Evolutionary conservation across 441 rosid genomes (phyloP).

Genomic region (Erodium texanum): DNA sequence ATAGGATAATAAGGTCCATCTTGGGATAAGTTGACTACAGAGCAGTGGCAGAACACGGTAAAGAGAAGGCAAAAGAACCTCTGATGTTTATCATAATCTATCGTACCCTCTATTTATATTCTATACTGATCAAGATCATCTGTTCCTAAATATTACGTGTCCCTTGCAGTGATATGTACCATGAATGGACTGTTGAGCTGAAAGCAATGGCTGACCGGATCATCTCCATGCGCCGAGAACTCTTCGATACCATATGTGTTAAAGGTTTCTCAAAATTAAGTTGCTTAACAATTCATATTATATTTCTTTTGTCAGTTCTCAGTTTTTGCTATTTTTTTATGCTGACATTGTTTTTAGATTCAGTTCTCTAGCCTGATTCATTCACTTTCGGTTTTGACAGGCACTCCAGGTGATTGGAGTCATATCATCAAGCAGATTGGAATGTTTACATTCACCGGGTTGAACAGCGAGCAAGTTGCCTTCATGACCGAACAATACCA

Average conservation of each 20-base stretch:
- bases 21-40: not conserved
- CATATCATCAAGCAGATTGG: constrained; percentile 80
- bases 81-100: not conserved
- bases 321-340: too few species aligned
- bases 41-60: not conserved
- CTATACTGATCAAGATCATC: not conserved
- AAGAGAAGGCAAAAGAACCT: not conserved
- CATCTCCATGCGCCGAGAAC: constrained; percentile 52
- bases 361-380: not conserved
- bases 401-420: constrained; percentile 75
- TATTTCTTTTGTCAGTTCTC: too few species aligned
- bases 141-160: not conserved
- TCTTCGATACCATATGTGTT: constrained; percentile 39
- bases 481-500: constrained; percentile 62
- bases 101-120: not conserved
- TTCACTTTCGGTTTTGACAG: constrained; percentile 25
- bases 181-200: constrained; percentile 54
- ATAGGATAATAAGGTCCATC: constrained; percentile 8
- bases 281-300: too few species aligned
- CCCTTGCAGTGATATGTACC: constrained; percentile 37
- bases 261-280: constrained; percentile 27
- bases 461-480: constrained; percentile 60
- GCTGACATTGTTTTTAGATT: not conserved
- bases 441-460: constrained; percentile 71
- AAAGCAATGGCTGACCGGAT: constrained; percentile 67